Evolutionary conservation across 345 rosid genomes (phyloP).

Genomic region (Pelargonium nanum): DNA sequence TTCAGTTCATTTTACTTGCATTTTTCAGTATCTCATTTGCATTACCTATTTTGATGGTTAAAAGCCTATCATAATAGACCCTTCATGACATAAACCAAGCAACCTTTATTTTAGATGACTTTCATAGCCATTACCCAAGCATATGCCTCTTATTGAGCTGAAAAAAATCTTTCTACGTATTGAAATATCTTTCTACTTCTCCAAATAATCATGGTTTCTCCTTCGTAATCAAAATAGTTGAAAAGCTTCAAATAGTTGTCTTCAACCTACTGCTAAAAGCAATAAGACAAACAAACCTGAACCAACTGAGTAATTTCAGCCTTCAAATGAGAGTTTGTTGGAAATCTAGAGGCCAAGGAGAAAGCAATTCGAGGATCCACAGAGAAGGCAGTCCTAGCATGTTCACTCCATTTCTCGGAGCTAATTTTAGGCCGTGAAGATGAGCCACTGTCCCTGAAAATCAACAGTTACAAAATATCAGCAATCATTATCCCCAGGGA

Average conservation of each 20-base stretch:
- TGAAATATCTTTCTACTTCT: too few relatives aligned
- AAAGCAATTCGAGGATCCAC: slow-evolving; percentile 90
- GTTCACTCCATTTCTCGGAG: slow-evolving; percentile 81
- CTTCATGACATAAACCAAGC: too few relatives aligned
- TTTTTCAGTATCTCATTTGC: too few relatives aligned
- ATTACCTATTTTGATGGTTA: too few relatives aligned
- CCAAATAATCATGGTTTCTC: too few relatives aligned
- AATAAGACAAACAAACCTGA: slow-evolving; percentile 37
- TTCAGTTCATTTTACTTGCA: too few relatives aligned
- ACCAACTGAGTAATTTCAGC: slow-evolving; percentile 82
- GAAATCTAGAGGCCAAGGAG: slow-evolving; percentile 74
- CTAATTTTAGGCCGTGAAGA: slow-evolving; percentile 51
- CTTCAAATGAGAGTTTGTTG: slow-evolving; percentile 56
- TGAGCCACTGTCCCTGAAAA: slow-evolving; percentile 47
- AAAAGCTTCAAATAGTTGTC: neutral
- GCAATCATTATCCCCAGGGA: neutral
- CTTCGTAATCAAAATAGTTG: too few relatives aligned
- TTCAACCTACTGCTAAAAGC: neutral
- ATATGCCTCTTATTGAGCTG: too few relatives aligned
- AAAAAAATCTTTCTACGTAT: too few relatives aligned
- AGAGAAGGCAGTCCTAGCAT: slow-evolving; percentile 74
- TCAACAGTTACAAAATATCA: slow-evolving; percentile 3
- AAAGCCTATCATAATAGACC: too few relatives aligned
- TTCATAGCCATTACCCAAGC: too few relatives aligned
- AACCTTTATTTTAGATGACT: too few relatives aligned